These are phyloP conservation scores for Kondoa subrosea DNA, from an alignment of 768 basidiomycete species.

Conservation along the genomic window DNA sequence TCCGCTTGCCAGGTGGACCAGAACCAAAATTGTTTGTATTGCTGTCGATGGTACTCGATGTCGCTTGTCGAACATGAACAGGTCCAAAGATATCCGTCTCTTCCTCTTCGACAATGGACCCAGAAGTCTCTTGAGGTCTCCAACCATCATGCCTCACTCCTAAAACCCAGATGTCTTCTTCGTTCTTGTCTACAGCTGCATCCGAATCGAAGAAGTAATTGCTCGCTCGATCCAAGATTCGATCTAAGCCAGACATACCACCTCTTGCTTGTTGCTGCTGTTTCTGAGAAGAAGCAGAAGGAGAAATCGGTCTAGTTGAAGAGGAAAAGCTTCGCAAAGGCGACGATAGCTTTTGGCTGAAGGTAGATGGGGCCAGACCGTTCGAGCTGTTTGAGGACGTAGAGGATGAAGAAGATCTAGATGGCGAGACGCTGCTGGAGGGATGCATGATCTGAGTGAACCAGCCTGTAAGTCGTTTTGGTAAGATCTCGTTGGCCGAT, in stretches of 20 bases:
- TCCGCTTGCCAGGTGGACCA: background rate
- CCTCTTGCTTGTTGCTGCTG: background rate
- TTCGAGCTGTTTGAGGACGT: background rate
- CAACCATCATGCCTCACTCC: slow-evolving; percentile 67
- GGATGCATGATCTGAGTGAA: background rate
- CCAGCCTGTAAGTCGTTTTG: background rate
- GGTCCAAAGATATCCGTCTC: slow-evolving; percentile 19
- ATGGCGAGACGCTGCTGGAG: background rate
- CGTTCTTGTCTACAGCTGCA: slow-evolving; percentile 61
- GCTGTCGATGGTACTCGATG: slow-evolving; percentile 5
- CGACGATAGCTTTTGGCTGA: background rate
- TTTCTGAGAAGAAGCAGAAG: background rate
- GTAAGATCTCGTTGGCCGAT: background rate
- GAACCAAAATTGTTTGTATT: slow-evolving; percentile 25
- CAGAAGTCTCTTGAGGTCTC: slow-evolving; percentile 18
- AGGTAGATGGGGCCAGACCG: background rate
- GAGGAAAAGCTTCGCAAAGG: background rate
- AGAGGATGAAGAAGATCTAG: background rate
- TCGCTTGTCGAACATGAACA: slow-evolving; percentile 16
- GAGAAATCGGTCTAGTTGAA: too few relatives aligned
- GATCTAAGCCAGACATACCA: slow-evolving; percentile 37
- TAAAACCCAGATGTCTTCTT: slow-evolving; percentile 74
- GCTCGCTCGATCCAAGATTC: slow-evolving; percentile 65
- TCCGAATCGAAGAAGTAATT: slow-evolving; percentile 82
- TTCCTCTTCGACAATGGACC: background rate